A percentile compares a stretch with the other conserved stretches of the same genome.
Conservation (phyloP, 2,329 filamentous ascomycete species). For the Colletotrichum sp. region DNA sequence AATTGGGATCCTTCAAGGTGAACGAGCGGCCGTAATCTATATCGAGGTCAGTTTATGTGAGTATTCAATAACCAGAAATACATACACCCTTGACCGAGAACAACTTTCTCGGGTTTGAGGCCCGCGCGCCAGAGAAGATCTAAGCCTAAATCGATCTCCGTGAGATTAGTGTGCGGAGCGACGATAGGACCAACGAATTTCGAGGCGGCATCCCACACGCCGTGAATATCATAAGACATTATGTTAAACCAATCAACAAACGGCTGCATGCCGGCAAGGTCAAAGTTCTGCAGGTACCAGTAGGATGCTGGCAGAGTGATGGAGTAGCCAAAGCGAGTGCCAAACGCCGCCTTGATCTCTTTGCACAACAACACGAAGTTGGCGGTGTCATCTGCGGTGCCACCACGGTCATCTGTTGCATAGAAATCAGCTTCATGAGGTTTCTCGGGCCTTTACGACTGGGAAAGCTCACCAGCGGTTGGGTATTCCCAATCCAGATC, state of each 20-base stretch:
- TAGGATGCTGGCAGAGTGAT: constrained; percentile 7
- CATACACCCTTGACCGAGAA: constrained; percentile 45
- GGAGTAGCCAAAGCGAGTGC: not conserved
- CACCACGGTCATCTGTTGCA: constrained; percentile 34
- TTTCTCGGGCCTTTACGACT: not conserved
- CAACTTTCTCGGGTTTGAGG: constrained; percentile 45
- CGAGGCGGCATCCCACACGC: constrained; percentile 40
- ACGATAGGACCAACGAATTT: constrained; percentile 34
- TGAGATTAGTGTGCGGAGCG: constrained; percentile 49
- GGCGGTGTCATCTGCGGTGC: constrained; percentile 35
- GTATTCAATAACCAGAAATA: not conserved
- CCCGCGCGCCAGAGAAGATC: constrained; percentile 54
- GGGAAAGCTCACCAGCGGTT: not conserved
- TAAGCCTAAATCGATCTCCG: constrained; percentile 47
- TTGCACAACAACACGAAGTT: constrained; percentile 30
- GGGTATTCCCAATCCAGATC: constrained; percentile 32
- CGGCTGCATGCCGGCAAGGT: not conserved
- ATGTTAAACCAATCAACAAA: constrained; percentile 32
- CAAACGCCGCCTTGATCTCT: not conserved
- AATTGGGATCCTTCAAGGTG: constrained; percentile 12
- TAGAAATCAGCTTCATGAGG: constrained; percentile 29
- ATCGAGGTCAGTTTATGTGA: not conserved
- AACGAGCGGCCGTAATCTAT: constrained; percentile 37
- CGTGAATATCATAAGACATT: constrained; percentile 31
- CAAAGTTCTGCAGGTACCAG: constrained; percentile 18